A percentile compares a stretch with the other conserved stretches of the same genome.
Evolutionary conservation across 805 yeast genomes (phyloP).

Genomic region (Jamesozyma spencerorum): DNA sequence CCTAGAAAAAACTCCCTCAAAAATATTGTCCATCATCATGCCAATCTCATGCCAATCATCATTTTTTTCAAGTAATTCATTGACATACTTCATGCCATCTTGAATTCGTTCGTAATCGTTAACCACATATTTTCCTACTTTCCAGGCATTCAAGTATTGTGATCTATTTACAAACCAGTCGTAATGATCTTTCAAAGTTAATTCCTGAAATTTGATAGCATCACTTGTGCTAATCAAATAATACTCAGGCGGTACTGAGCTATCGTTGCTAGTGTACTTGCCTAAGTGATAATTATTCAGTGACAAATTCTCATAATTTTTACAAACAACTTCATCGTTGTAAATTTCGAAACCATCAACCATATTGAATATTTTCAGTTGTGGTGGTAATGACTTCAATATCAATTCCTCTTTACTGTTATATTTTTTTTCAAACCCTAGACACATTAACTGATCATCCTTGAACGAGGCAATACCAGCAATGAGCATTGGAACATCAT

Average conservation of each 20-base stretch:
- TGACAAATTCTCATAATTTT: slow-evolving; percentile 49
- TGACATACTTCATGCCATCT: slow-evolving; percentile 48
- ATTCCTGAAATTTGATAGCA: slow-evolving; percentile 64
- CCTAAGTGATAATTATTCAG: slow-evolving; percentile 73
- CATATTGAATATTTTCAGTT: slow-evolving; percentile 58
- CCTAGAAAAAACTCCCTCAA: slow-evolving; percentile 17
- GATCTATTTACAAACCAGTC: slow-evolving; percentile 59
- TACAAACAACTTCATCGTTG: slow-evolving; percentile 68
- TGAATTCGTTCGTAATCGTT: slow-evolving; percentile 41
- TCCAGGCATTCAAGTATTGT: slow-evolving; percentile 66
- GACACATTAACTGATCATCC: slow-evolving; percentile 53
- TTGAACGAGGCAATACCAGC: slow-evolving; percentile 73
- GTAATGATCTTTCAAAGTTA: slow-evolving; percentile 59
- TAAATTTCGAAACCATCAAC: slow-evolving; percentile 61
- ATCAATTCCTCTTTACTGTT: slow-evolving; percentile 23
- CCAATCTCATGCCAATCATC: slow-evolving; percentile 50
- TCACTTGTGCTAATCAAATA: slow-evolving; percentile 73
- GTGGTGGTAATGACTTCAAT: slow-evolving; percentile 50
- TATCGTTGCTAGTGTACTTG: slow-evolving; percentile 35
- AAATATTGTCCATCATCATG: slow-evolving; percentile 6
- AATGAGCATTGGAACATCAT: slow-evolving; percentile 41
- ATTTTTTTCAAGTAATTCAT: slow-evolving; percentile 30
- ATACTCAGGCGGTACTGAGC: slow-evolving; percentile 35
- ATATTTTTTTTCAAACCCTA: slow-evolving; percentile 17
- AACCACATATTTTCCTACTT: slow-evolving; percentile 52